Base-by-base conservation (phyloP, 208 protist genomes). In the Acanthamoeba triangularis region DNA sequence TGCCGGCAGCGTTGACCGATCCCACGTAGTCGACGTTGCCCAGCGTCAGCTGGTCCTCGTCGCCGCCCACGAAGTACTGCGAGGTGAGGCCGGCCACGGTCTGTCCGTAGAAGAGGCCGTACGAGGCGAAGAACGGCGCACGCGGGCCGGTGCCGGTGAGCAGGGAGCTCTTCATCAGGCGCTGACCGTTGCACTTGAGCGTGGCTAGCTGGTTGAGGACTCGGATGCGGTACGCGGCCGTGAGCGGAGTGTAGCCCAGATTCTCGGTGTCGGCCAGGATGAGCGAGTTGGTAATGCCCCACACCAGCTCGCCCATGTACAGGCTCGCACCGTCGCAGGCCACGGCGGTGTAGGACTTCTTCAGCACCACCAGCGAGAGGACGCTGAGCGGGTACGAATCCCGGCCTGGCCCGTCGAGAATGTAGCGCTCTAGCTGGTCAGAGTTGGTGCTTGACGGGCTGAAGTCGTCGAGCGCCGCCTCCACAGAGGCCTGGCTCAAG, bases 1-100 rank as follows among this genome's bases (percentile, higher is more conserved):
- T 47, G 78, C 6, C 35, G 25, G 61, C 4, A 28, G 30, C 30
- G n/a, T 72, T 28, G n/a, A 28, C 35, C 0, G 78, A 5, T 30
- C 78, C 78, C 3, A 6, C 78, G 49, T 63, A 87, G 49, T 87
- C 78, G 18, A 87, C 49, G 52, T 87, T 61, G 78, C 78, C 78
- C 28, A 11, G 23, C 0, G 37, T 3, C 28, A 87, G 10, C 63
- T 72, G 63, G 28, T n/a, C 63, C n/a, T 72, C 33, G 63, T 28
- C 63, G 5, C 52, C 78, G 14, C 14, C 47, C 10, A 5, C 14
- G 23, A 61, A 87, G 78, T 87, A 87, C n/a, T 63, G 78, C 47
- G 11, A 41, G 28, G 41, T 61, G 25, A 87, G 41, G 33, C 11
- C 6, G 3, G 78, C 14, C 4, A 41, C 28, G n/a, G 23, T 63